Base-by-base conservation (phyloP, 768 basidiomycete genomes). In the Amanita fuliginea region DNA sequence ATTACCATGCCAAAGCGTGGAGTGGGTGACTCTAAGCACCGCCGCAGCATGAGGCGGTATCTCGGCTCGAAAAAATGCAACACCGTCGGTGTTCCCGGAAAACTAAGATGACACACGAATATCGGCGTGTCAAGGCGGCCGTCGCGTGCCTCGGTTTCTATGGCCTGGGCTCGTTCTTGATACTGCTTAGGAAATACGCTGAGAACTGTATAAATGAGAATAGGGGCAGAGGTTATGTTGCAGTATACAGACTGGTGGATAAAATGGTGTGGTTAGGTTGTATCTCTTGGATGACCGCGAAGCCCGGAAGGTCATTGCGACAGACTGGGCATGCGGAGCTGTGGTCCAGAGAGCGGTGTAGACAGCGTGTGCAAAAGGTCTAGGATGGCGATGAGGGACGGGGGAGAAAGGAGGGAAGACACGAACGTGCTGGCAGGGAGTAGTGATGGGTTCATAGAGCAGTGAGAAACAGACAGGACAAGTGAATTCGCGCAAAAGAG, bases 1-100 rank as follows among this genome's bases (percentile, higher is more conserved):
- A 95, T 82, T 59, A 96, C 77, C 89, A 97, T 97, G 33, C 95
- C 95, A 64, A 98, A 96, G 19, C 74, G 72, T n/a, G 88, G 88
- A 37, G 68, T 69, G 4, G 77, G 70, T 13, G 75, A 79, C 57
- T 90, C 83, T 51, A 97, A 81, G 62, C 87, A 92, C n/a, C 95
- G 81, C 19, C 95, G 86, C 47, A 98, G 83, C 95, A 98, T 97
- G 45, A 98, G 75, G 6, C 95, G 84, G 63, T 97, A 94, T 57
- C 83, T 76, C 0, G 95, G 95, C 63, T 98, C 95, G 61, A 90
- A 97, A 59, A 98, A 83, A 64, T 96, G 93, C 13, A 98, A 70
- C 48, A 85, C 73, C 42, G 86, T 93, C 35, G 91, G 92, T 69
- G 92, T 81, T 49, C 84, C 86, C 1, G 95, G 95, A 67, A 96